Evolutionary conservation across 495 filamentous ascomycete species (phyloP).

Genomic region (Penicillium chermesinum): DNA sequence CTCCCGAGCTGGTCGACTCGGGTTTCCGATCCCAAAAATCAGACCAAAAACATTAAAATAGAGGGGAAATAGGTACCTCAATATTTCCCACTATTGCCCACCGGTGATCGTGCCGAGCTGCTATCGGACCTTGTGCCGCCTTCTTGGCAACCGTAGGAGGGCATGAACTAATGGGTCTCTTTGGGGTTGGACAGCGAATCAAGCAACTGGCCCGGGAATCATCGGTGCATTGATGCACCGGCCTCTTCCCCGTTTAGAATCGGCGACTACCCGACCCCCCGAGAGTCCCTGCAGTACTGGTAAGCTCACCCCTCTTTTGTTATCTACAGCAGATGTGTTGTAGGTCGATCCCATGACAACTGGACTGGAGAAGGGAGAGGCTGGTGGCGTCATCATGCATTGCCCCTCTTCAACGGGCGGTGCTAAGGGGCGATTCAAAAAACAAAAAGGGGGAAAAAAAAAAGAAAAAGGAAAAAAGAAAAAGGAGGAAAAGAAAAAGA

Average conservation of each 20-base stretch:
- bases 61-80: background rate
- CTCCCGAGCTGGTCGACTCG: slow-evolving; percentile 6
- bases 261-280: slow-evolving; percentile 1
- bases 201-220: background rate
- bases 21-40: background rate
- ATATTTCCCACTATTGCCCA: background rate
- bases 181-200: background rate
- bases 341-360: background rate
- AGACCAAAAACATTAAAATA: background rate
- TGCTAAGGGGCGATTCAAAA: too few relatives aligned
- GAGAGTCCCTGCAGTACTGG: too few relatives aligned
- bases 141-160: background rate
- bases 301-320: too few relatives aligned
- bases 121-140: background rate
- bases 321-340: background rate
- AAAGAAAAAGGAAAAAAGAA: background rate
- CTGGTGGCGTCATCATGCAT: slow-evolving; percentile 4
- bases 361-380: background rate
- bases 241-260: slow-evolving; percentile 8
- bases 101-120: slow-evolving; percentile 11
- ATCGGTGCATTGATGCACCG: background rate
- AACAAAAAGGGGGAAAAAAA: too few relatives aligned
- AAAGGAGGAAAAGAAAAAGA: background rate
- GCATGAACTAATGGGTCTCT: slow-evolving; percentile 3
- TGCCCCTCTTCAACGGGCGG: too few relatives aligned